Evolutionary conservation across 768 basidiomycete species (phyloP).

Genomic region (Kwoniella dejecticola): DNA sequence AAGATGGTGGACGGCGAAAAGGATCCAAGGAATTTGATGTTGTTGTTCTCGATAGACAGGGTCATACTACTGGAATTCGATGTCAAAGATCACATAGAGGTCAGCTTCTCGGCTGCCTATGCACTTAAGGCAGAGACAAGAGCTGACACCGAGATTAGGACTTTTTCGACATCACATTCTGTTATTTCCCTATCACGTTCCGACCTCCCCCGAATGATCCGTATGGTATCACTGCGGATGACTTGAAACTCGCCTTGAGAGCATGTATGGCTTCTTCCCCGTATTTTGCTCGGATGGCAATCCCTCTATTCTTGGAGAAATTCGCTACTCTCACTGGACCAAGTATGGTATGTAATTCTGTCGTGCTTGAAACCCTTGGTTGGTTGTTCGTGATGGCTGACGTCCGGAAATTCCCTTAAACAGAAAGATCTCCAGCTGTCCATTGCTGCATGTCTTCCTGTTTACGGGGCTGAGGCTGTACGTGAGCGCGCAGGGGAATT

Average conservation of each 20-base stretch:
- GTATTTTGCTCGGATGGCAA: slow-evolving; percentile 76
- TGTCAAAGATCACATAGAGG: slow-evolving; percentile 72
- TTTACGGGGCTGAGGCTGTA: slow-evolving; percentile 71
- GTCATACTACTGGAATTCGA: slow-evolving; percentile 88
- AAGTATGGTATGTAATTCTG: slow-evolving; percentile 67
- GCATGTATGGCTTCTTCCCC: slow-evolving; percentile 75
- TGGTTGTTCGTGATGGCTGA: not conserved
- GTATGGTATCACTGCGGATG: slow-evolving; percentile 84
- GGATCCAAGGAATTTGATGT: slow-evolving; percentile 87
- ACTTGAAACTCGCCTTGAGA: slow-evolving; percentile 69
- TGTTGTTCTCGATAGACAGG: slow-evolving; percentile 85
- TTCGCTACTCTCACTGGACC: slow-evolving; percentile 74
- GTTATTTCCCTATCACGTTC: slow-evolving; percentile 98
- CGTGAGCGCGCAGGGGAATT: slow-evolving; percentile 69
- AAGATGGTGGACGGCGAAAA: slow-evolving; percentile 90
- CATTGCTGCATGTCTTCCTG: slow-evolving; percentile 73
- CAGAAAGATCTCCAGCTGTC: slow-evolving; percentile 85
- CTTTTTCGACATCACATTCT: slow-evolving; percentile 92
- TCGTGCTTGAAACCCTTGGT: not conserved
- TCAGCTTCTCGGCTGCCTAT: slow-evolving; percentile 54
- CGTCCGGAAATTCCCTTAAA: not conserved
- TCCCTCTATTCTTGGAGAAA: slow-evolving; percentile 90
- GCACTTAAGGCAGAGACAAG: not conserved
- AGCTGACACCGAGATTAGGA: slow-evolving; percentile 60
- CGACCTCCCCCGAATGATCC: slow-evolving; percentile 90